A percentile compares a stretch with the other conserved stretches of the same genome.
Evolutionary conservation across 352 stramenopile species (phyloP).

Genomic region (Phytophthora sp.): DNA sequence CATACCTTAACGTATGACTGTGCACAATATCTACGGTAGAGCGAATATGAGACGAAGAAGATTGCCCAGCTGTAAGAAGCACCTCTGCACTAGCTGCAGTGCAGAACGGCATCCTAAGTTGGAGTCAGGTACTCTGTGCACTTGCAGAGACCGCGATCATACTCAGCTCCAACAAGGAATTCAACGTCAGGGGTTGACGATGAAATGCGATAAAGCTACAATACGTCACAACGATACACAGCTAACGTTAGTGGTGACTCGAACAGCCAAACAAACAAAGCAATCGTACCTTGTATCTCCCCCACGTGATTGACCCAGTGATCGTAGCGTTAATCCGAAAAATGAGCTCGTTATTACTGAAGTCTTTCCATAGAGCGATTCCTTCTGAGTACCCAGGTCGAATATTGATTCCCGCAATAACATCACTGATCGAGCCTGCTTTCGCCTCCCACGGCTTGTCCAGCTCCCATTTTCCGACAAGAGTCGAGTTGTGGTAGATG

Average conservation of each 20-base stretch:
- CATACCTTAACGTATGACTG: no score
- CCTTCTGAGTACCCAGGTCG: constrained; percentile 69
- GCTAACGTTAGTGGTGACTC: not conserved
- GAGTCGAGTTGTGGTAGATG: constrained; percentile 81
- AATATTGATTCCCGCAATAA: constrained; percentile 79
- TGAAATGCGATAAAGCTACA: constrained; percentile 84
- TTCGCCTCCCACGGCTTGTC: constrained; percentile 68
- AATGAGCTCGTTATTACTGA: constrained; percentile 75
- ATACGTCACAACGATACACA: not conserved
- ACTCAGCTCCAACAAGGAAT: constrained; percentile 88
- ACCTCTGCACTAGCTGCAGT: not conserved
- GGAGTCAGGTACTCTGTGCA: constrained; percentile 80
- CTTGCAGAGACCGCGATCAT: constrained; percentile 84
- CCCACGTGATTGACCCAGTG: constrained; percentile 84
- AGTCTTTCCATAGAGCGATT: constrained; percentile 69
- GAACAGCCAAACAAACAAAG: not conserved
- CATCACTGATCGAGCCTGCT: constrained; percentile 78
- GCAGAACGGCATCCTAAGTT: constrained; percentile 29
- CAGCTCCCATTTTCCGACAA: constrained; percentile 77
- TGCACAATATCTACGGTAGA: constrained; percentile 8
- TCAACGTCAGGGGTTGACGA: constrained; percentile 78
- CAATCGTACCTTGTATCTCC: constrained; percentile 67
- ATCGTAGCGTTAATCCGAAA: constrained; percentile 87
- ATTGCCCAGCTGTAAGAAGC: no score
- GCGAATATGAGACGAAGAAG: not conserved